phyloP scores from a whole-genome alignment of 805 yeast genomes.

The Sungouiella thailandica region DNA sequence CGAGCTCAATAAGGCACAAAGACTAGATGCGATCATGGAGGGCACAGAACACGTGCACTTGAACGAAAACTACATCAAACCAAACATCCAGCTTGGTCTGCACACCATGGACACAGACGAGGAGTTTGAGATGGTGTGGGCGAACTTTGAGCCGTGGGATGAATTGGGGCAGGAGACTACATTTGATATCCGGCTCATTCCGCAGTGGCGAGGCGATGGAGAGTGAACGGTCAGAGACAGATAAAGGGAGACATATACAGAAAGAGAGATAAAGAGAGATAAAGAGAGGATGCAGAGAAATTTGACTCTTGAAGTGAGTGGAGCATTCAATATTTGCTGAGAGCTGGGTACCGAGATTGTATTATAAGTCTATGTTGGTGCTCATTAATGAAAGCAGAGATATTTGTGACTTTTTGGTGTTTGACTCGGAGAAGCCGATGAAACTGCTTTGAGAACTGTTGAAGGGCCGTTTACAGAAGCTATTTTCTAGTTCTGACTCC shows the following conservation, averaged over 20 bases:
- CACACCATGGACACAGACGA: constrained; percentile 34
- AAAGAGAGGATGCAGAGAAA: no score
- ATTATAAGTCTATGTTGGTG: no score
- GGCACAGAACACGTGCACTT: constrained; percentile 20
- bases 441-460: no score
- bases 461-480: no score
- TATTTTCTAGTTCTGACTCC: no score
- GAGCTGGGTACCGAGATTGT: no score
- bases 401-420: no score
- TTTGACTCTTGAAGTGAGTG: no score
- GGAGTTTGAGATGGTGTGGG: constrained; percentile 41
- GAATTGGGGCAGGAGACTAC: constrained; percentile 36
- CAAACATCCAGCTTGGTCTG: constrained; percentile 33
- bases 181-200: constrained; percentile 36
- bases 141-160: constrained; percentile 42
- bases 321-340: not conserved
- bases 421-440: no score
- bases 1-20: constrained; percentile 33
- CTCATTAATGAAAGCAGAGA: no score
- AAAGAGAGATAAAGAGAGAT: no score
- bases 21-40: constrained; percentile 32
- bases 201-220: constrained; percentile 15
- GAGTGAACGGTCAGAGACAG: constrained; percentile 1
- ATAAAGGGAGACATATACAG: not conserved
- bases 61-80: constrained; percentile 29